Percentiles rank a stretch among this genome's conserved stretches.
Conservation (phyloP, 345 rosid species). For the Trapa incisa region DNA sequence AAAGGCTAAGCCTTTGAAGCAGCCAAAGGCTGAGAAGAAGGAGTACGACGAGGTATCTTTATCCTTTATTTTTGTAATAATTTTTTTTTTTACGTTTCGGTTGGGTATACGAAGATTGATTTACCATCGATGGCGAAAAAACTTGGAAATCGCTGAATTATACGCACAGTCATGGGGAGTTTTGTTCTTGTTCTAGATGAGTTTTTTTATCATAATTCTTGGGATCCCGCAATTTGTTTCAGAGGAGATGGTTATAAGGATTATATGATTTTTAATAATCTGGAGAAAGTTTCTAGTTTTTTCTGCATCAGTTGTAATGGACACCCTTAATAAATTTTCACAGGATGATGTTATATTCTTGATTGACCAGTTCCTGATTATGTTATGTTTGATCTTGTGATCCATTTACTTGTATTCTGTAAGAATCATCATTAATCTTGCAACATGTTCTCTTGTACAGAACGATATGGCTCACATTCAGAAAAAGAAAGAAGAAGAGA, state of each 20-base stretch:
- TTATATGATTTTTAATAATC: background rate
- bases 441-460: slow-evolving; percentile 18
- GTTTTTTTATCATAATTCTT: background rate
- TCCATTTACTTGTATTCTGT: background rate
- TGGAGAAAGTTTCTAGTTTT: background rate
- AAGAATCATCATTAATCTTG: background rate
- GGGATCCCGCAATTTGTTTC: background rate
- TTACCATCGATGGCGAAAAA: background rate
- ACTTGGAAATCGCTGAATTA: background rate
- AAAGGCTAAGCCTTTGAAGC: too few relatives aligned
- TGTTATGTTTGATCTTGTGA: background rate
- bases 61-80: background rate
- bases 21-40: too few relatives aligned
- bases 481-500: slow-evolving; percentile 76
- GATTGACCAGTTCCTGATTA: too few relatives aligned
- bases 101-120: background rate
- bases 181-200: background rate
- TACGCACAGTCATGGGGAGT: background rate
- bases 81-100: background rate
- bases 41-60: too few relatives aligned
- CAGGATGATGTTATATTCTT: too few relatives aligned
- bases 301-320: background rate
- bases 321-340: too few relatives aligned
- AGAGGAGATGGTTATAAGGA: background rate
- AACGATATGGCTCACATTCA: slow-evolving; percentile 46